A percentile compares a stretch with the other conserved stretches of the same genome.
These are phyloP conservation scores for Geranium rotundifolium DNA, from an alignment of 345 rosid species.

Conservation along the genomic window DNA sequence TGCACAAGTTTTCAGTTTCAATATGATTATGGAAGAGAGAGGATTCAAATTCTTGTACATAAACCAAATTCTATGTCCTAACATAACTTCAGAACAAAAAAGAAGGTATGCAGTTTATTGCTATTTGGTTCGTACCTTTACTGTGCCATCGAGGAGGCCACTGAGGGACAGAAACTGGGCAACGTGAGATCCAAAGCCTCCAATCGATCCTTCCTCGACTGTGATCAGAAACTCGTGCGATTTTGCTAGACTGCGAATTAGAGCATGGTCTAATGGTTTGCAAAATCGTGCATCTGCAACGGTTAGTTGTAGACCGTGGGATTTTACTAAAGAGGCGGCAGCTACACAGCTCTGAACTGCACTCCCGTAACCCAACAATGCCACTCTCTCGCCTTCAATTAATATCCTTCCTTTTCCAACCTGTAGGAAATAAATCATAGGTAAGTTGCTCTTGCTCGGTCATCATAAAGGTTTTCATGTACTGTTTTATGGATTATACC, in stretches of 20 bases:
- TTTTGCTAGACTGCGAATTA: slow-evolving; percentile 69
- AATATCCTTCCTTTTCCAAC: slow-evolving; percentile 77
- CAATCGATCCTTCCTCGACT: slow-evolving; percentile 93
- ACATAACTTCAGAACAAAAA: no score
- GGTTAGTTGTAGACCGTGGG: slow-evolving; percentile 41
- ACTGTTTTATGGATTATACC: slow-evolving; percentile 22
- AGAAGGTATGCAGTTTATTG: no score
- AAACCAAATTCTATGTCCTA: no score
- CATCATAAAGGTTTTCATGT: background rate
- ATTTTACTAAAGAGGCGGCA: slow-evolving; percentile 48
- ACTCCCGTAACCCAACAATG: slow-evolving; percentile 73
- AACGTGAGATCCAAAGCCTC: slow-evolving; percentile 94
- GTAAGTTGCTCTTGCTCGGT: no score
- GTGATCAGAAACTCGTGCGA: slow-evolving; percentile 78
- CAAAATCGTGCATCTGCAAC: slow-evolving; percentile 92
- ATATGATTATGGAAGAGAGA: no score
- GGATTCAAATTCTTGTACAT: no score
- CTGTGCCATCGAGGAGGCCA: slow-evolving; percentile 81
- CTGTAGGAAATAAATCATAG: slow-evolving; percentile 17
- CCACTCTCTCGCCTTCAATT: slow-evolving; percentile 85
- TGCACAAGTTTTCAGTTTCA: slow-evolving; percentile 17
- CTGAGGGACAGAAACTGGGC: slow-evolving; percentile 87
- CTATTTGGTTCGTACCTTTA: slow-evolving; percentile 42
- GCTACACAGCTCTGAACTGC: slow-evolving; percentile 86
- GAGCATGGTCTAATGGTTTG: slow-evolving; percentile 70